Evolutionary conservation across 371 early-diverging fungal genomes (phyloP), one percentile per base, ranked within the genome.

Genomic region (Circinella umbellata): DNA sequence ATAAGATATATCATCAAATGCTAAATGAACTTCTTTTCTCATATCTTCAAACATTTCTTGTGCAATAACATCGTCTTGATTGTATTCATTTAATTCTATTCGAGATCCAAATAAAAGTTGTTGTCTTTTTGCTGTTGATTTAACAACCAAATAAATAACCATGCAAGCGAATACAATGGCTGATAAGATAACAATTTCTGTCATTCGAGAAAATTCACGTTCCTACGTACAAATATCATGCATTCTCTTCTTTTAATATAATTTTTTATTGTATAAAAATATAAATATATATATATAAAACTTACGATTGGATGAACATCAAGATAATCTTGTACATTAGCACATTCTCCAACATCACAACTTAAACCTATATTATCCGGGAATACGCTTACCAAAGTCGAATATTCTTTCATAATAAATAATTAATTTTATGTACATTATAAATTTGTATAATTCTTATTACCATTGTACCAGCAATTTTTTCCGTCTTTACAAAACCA

Each of bases 311-410:
- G 84, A 6, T 66, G 71, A 13, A 69, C 79, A 61, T 82, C 81
- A 54, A 75, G 63, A 59, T 74, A 80, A 59, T 77, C 82, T 73
- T 83, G 79, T 62, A 80, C 76, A 71, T 80, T 83, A 35, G 80
- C 88, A 68, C 90, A 90, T 73, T 88, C 90, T 9, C 90, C 90
- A 64, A 85, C 86, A 68, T 76, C 75, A 64, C 90, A 90, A 42
- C 74, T 72, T 18, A 90, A 66, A 18, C 67, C 67, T 35, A 90
- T 82, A n/a, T 88, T 88, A 67, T 83, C 79, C 1, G 89, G 88
- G 65, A 90, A 88, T 1, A 90, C 72, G 35, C 64, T 76, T 7
- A 77, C 79, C 34, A 90, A 69, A 37, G 76, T 83, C 53, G 80
- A 90, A 71, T 86, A 86, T 76, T 80, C 87, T 84, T 69, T 48